phyloP scores from a whole-genome alignment of 257 asterid species.

The Solanum paucissectum region DNA sequence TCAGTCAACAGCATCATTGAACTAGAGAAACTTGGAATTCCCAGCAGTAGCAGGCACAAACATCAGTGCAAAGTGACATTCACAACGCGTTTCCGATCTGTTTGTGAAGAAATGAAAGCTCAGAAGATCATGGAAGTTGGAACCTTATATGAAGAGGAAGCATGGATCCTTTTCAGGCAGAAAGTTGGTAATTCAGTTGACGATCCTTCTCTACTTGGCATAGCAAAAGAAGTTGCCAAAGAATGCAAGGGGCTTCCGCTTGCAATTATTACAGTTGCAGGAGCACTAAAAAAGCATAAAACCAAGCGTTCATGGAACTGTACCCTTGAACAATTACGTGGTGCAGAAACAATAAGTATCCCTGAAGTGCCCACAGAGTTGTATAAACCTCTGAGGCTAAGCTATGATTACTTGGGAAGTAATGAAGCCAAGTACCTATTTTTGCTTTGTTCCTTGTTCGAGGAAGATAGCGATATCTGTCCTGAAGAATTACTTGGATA shows the following conservation, averaged over 20 bases:
- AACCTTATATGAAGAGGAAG: neutral
- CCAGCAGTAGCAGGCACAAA: neutral
- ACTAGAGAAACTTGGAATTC: constrained; percentile 1
- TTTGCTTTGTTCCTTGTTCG: constrained; percentile 4
- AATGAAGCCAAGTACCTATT: constrained; percentile 1
- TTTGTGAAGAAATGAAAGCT: constrained; percentile 1
- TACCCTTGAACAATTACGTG: neutral
- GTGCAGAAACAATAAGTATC: neutral
- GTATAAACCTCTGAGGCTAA: constrained; percentile 2
- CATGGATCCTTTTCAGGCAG: neutral
- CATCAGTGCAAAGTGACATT: neutral
- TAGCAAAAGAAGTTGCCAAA: neutral
- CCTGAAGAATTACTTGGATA: neutral
- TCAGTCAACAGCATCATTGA: neutral
- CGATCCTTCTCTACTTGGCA: neutral
- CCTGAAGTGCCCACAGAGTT: neutral
- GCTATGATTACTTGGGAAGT: constrained; percentile 8
- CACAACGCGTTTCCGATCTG: neutral
- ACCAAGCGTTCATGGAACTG: neutral
- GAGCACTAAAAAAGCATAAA: neutral
- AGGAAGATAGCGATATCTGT: neutral
- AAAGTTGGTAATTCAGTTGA: neutral
- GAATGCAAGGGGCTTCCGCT: constrained; percentile 11
- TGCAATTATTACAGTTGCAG: neutral
- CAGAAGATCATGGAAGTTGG: neutral